These are phyloP conservation scores for Pichia ethanolica DNA, from an alignment of 805 yeast species.

Conservation along the genomic window DNA sequence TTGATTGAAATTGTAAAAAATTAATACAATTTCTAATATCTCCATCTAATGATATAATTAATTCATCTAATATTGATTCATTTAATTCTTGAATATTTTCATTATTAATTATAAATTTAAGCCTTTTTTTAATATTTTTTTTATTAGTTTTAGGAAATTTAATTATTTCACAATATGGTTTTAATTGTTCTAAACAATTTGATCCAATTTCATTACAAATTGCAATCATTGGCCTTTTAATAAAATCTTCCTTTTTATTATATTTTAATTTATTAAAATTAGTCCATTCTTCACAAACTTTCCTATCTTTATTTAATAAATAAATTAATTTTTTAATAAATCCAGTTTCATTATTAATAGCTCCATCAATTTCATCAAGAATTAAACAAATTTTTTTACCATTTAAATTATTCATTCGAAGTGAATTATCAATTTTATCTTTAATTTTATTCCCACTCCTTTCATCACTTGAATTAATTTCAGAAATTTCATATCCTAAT, in stretches of 20 bases:
- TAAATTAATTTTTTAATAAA: slow-evolving; percentile 54
- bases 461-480: slow-evolving; percentile 81
- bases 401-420: slow-evolving; percentile 56
- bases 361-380: slow-evolving; percentile 87
- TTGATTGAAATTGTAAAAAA: slow-evolving; percentile 58
- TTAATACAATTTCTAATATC: slow-evolving; percentile 85
- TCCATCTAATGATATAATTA: slow-evolving; percentile 65
- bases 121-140: slow-evolving; percentile 37
- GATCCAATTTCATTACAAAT: slow-evolving; percentile 85
- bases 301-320: slow-evolving; percentile 48
- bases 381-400: slow-evolving; percentile 76
- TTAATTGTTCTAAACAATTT: slow-evolving; percentile 63
- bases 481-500: slow-evolving; percentile 72
- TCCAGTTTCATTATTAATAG: slow-evolving; percentile 45
- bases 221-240: slow-evolving; percentile 82
- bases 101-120: slow-evolving; percentile 42
- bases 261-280: slow-evolving; percentile 19
- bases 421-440: slow-evolving; percentile 52
- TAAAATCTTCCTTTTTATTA: slow-evolving; percentile 22
- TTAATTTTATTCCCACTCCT: slow-evolving; percentile 48
- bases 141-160: slow-evolving; percentile 54
- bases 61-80: slow-evolving; percentile 48
- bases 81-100: slow-evolving; percentile 46
- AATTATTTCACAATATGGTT: slow-evolving; percentile 67
- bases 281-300: slow-evolving; percentile 35